phyloP scores from a whole-genome alignment of 2,329 filamentous ascomycete species.

The Diplodia corticola region DNA sequence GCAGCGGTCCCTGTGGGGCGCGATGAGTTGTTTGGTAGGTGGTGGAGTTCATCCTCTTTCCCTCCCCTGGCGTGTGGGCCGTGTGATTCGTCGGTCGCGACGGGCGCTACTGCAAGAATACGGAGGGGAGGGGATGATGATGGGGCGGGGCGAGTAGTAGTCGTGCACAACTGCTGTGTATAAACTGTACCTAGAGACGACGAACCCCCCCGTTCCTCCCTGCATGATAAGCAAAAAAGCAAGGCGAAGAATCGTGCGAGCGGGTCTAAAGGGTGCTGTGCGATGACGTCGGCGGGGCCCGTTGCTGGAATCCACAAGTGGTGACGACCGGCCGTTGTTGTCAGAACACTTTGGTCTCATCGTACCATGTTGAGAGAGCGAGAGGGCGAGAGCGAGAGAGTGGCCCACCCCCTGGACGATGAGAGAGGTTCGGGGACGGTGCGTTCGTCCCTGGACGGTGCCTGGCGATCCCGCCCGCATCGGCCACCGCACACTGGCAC shows the following conservation, averaged over 20 bases:
- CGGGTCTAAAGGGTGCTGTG: too few relatives aligned
- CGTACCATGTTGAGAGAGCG: too few relatives aligned
- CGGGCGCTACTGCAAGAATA: background rate
- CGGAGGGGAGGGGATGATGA: background rate
- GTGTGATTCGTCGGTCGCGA: background rate
- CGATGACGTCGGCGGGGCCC: too few relatives aligned
- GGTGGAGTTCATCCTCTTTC: background rate
- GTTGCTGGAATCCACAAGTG: too few relatives aligned
- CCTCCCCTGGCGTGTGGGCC: background rate
- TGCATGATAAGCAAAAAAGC: too few relatives aligned
- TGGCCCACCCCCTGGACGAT: background rate
- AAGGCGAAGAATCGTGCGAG: too few relatives aligned
- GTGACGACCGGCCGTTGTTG: too few relatives aligned
- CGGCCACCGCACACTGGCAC: background rate
- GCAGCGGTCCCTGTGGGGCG: too few relatives aligned
- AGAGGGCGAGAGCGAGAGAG: background rate
- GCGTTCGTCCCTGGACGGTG: background rate
- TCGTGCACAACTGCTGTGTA: too few relatives aligned
- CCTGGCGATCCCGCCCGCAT: background rate
- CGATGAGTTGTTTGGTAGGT: background rate
- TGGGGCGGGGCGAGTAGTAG: too few relatives aligned
- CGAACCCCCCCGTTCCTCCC: too few relatives aligned
- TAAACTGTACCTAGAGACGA: too few relatives aligned
- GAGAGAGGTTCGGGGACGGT: background rate
- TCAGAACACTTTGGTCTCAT: background rate